These are phyloP conservation scores for Trametes maxima DNA, from an alignment of 768 basidiomycete genomes.

Conservation along the genomic window DNA sequence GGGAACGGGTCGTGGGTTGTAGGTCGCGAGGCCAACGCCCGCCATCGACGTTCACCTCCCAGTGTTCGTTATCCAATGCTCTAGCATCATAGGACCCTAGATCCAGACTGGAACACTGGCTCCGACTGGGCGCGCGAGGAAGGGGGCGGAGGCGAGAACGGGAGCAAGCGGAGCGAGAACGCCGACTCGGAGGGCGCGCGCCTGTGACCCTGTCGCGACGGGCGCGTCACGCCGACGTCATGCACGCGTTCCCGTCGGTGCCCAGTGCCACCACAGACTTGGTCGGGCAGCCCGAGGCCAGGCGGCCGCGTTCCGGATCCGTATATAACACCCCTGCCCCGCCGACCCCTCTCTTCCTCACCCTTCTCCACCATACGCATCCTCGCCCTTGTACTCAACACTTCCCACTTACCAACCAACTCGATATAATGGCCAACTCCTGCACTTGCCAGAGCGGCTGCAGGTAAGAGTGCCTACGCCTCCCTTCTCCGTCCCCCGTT, in stretches of 20 bases:
- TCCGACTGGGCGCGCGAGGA: no score
- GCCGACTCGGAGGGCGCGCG: no score
- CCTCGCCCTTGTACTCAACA: neutral
- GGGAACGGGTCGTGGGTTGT: no score
- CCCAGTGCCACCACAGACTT: neutral
- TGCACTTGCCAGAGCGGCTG: constrained; percentile 36
- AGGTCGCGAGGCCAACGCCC: no score
- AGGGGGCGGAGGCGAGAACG: no score
- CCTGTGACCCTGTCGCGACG: neutral
- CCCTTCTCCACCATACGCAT: neutral
- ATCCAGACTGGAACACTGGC: no score
- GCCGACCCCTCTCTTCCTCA: neutral
- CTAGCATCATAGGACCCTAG: no score
- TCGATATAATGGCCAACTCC: constrained; percentile 24
- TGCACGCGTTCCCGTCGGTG: neutral
- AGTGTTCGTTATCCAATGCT: no score
- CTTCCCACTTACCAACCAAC: neutral
- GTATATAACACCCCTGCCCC: neutral
- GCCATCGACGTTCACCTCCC: no score
- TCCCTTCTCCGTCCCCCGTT: no score
- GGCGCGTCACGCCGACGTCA: neutral
- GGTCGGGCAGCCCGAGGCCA: neutral
- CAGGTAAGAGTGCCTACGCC: constrained; percentile 29
- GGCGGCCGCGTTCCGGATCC: no score
- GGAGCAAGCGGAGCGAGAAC: no score